Percentiles rank a stretch among this genome's conserved stretches.
phyloP scores from a whole-genome alignment of 306 rosid species.

The Castanospermum australe region DNA sequence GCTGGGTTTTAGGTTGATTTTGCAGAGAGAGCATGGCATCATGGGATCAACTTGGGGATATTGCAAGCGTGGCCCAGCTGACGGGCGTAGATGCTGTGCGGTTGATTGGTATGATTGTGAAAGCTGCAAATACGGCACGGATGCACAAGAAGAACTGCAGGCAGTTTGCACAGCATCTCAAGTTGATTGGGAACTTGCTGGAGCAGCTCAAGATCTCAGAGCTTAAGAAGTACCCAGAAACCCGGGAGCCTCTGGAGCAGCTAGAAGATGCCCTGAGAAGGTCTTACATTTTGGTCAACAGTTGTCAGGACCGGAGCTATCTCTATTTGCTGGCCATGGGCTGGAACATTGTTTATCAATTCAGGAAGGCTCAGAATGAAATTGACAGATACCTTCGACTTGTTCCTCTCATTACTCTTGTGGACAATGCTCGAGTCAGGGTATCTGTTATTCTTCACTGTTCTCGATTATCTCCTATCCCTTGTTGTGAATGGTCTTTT shows the following conservation, averaged over 20 bases:
- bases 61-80: conserved; percentile 89
- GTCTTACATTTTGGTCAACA: conserved; percentile 79
- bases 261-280: conserved; percentile 96
- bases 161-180: conserved; percentile 89
- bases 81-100: conserved; percentile 85
- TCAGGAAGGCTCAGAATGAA: conserved; percentile 93
- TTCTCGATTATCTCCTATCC: not conserved
- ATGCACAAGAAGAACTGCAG: conserved; percentile 97
- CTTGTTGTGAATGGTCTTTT: not conserved
- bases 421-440: conserved; percentile 93
- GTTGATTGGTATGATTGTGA: conserved; percentile 83
- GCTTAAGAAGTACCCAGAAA: conserved; percentile 86
- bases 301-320: conserved; percentile 92
- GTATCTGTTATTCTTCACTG: conserved; percentile 39
- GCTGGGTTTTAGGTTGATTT: conserved; percentile 29
- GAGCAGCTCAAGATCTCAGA: conserved; percentile 97
- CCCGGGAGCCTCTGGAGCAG: conserved; percentile 94
- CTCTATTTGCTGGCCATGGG: conserved; percentile 97
- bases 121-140: conserved; percentile 86
- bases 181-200: conserved; percentile 86
- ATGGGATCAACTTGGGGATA: conserved; percentile 82
- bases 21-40: conserved; percentile 54
- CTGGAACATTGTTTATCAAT: conserved; percentile 96
- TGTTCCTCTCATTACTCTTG: conserved; percentile 90
- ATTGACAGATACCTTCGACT: conserved; percentile 86